Evolutionary conservation across 2,329 filamentous ascomycete species (phyloP).

Genomic region (Lecanicillium sp.): DNA sequence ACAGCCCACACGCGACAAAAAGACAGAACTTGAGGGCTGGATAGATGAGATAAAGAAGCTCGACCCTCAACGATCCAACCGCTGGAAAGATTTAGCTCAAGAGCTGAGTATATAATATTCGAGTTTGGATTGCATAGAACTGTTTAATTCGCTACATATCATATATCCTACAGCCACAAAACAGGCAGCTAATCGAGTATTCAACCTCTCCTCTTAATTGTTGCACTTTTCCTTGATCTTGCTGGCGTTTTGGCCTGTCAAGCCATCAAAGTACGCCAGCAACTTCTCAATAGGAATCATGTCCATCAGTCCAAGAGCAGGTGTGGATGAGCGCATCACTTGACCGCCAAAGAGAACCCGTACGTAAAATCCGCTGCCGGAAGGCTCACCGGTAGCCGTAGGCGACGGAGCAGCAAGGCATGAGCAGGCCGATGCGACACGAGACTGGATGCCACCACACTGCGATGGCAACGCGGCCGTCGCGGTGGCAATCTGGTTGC

Average conservation of each 20-base stretch:
- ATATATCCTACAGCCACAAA: background rate
- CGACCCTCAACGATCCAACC: constrained; percentile 66
- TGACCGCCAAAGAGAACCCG: constrained; percentile 67
- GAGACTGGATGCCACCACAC: constrained; percentile 20
- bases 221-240: constrained; percentile 33
- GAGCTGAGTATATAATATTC: constrained; percentile 21
- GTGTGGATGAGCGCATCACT: constrained; percentile 61
- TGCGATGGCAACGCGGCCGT: constrained; percentile 20
- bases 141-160: background rate
- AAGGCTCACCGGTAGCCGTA: constrained; percentile 42
- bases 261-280: constrained; percentile 63
- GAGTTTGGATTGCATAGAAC: too few species aligned
- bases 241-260: constrained; percentile 52
- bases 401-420: constrained; percentile 33
- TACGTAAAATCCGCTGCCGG: constrained; percentile 45
- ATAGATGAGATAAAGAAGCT: constrained; percentile 59
- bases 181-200: background rate
- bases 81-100: constrained; percentile 67
- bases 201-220: constrained; percentile 1
- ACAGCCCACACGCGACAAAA: constrained; percentile 33
- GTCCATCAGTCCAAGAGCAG: constrained; percentile 60
- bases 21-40: constrained; percentile 48
- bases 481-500: constrained; percentile 18
- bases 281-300: constrained; percentile 63
- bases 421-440: constrained; percentile 24